Conservation (phyloP, 1,139 yeast species). For the Taphrina deformans region DNA sequence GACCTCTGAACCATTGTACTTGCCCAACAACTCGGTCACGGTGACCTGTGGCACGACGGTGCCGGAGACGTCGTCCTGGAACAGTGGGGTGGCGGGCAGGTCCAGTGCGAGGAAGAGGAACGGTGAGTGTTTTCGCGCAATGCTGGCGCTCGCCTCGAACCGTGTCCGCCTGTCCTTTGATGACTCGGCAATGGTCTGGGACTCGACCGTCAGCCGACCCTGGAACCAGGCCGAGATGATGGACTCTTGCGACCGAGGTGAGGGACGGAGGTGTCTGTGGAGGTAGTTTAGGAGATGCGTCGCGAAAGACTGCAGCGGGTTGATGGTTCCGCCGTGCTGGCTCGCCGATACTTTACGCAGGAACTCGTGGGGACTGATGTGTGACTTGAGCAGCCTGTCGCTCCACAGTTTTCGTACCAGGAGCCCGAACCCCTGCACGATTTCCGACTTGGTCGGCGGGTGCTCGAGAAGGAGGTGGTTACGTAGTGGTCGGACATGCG, state of each 20-base stretch:
- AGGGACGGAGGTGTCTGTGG: slow-evolving; percentile 36
- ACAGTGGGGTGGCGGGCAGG: slow-evolving; percentile 60
- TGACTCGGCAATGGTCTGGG: slow-evolving; percentile 43
- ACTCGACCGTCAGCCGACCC: slow-evolving; percentile 54
- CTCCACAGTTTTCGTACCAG: slow-evolving; percentile 67
- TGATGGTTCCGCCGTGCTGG: slow-evolving; percentile 38
- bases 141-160: slow-evolving; percentile 40
- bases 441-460: slow-evolving; percentile 39
- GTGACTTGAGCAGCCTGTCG: slow-evolving; percentile 56
- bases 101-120: slow-evolving; percentile 64
- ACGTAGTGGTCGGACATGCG: slow-evolving; percentile 58
- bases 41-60: slow-evolving; percentile 57
- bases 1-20: slow-evolving; percentile 50
- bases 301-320: neutral
- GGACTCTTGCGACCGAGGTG: neutral
- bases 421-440: slow-evolving; percentile 50
- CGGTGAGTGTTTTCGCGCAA: slow-evolving; percentile 45
- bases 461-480: slow-evolving; percentile 52
- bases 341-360: slow-evolving; percentile 50
- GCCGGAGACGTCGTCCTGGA: slow-evolving; percentile 50
- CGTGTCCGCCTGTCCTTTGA: slow-evolving; percentile 42
- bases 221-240: slow-evolving; percentile 49
- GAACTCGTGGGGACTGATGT: slow-evolving; percentile 58
- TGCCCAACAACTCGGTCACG: slow-evolving; percentile 52
- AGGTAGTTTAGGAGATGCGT: neutral